Evolutionary conservation across 768 basidiomycete genomes (phyloP).

Genomic region (Xerocomellus amylosporus): DNA sequence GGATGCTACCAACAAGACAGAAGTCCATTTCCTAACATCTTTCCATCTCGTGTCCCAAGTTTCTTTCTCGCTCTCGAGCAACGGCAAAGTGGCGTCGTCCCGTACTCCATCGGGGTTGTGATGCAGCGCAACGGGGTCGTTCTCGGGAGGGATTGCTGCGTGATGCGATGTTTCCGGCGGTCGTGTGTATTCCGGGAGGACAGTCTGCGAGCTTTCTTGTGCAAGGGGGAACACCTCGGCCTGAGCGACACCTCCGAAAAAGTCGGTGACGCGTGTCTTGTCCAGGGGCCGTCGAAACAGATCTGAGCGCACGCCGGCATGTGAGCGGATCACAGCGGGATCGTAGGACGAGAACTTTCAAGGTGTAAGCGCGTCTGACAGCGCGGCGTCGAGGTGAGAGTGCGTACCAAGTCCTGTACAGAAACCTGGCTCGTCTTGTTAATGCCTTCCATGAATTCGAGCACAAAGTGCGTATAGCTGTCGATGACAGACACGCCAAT

Average conservation of each 20-base stretch:
- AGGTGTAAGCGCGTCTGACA: constrained; percentile 6
- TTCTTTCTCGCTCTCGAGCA: not conserved
- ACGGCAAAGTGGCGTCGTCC: not conserved
- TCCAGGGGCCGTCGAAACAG: constrained; percentile 70
- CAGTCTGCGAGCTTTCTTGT: not conserved
- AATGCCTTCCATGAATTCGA: constrained; percentile 88
- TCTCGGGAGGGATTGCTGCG: not conserved
- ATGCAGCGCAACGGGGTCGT: not conserved
- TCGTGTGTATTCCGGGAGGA: not conserved
- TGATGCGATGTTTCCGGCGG: not conserved
- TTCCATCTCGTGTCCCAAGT: constrained; percentile 23
- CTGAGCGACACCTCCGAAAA: constrained; percentile 85
- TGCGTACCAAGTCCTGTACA: constrained; percentile 78
- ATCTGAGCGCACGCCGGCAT: constrained; percentile 86
- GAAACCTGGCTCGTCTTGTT: constrained; percentile 85
- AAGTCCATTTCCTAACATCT: constrained; percentile 29
- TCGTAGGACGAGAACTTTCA: constrained; percentile 81
- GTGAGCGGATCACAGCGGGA: constrained; percentile 69
- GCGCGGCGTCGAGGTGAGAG: not conserved
- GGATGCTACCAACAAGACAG: constrained; percentile 23
- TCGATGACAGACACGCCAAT: constrained; percentile 97
- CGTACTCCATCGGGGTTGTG: not conserved
- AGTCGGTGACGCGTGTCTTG: constrained; percentile 70
- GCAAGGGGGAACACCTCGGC: constrained; percentile 57
- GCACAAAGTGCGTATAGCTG: constrained; percentile 86